These are phyloP conservation scores for Albizia julibrissin DNA, from an alignment of 306 rosid species.

Conservation along the genomic window DNA sequence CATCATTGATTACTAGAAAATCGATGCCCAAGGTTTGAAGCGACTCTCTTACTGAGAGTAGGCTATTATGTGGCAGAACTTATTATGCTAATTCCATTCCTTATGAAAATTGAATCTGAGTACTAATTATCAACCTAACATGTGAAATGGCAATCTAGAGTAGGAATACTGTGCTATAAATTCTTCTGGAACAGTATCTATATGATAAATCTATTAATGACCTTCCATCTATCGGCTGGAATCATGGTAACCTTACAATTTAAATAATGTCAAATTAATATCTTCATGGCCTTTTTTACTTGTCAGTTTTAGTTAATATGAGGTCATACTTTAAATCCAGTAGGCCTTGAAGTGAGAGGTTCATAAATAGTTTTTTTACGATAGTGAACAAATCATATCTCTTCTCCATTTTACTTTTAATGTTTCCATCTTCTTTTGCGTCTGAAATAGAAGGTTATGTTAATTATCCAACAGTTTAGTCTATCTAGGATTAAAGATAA, in stretches of 20 bases:
- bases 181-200: not conserved
- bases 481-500: not conserved
- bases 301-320: not conserved
- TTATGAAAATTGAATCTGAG: constrained; percentile 14
- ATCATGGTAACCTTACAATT: not conserved
- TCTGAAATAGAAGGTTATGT: not conserved
- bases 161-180: not conserved
- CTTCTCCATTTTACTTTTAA: constrained; percentile 19
- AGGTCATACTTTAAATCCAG: not conserved
- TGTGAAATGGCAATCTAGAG: not conserved
- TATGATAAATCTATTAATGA: constrained; percentile 5
- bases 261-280: not conserved
- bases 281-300: not conserved
- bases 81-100: not conserved
- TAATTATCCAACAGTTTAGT: not conserved
- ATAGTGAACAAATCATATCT: not conserved
- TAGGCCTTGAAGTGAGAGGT: not conserved
- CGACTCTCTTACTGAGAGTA: constrained; percentile 13
- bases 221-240: not conserved
- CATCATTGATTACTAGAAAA: constrained; percentile 5
- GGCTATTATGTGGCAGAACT: not conserved
- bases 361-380: not conserved
- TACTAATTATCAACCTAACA: not conserved
- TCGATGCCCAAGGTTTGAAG: constrained; percentile 1
- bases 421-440: constrained; percentile 1